These are phyloP conservation scores for Scedosporium aurantiacum DNA, from an alignment of 2,329 filamentous ascomycete species.

Conservation along the genomic window DNA sequence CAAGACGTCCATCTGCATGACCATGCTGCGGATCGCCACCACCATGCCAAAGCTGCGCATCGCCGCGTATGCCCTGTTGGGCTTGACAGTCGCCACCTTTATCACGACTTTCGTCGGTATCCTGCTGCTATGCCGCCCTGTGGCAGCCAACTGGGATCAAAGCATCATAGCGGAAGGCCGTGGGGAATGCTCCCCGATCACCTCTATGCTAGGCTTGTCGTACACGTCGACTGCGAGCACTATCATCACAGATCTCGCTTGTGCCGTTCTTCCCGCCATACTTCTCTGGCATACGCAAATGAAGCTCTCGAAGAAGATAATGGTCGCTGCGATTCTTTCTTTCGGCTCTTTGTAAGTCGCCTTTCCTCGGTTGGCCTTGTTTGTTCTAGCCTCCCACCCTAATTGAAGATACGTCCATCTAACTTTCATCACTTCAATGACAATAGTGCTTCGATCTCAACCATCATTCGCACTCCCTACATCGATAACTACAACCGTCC, in stretches of 20 bases:
- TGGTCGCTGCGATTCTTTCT: constrained; percentile 11
- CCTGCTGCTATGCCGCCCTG: constrained; percentile 21
- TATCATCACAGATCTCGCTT: constrained; percentile 21
- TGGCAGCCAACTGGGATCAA: constrained; percentile 18
- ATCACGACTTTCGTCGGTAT: constrained; percentile 20
- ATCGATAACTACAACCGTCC: constrained; percentile 12
- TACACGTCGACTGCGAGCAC: constrained; percentile 20
- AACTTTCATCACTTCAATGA: not conserved
- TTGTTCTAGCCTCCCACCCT: not conserved
- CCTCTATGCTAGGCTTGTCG: constrained; percentile 11
- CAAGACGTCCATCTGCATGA: constrained; percentile 25
- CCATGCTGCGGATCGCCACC: constrained; percentile 21
- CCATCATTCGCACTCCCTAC: constrained; percentile 15
- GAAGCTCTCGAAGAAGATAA: constrained; percentile 13
- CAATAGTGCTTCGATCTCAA: constrained; percentile 12
- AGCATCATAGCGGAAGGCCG: constrained; percentile 17
- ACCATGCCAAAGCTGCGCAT: constrained; percentile 13
- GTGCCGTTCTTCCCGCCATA: constrained; percentile 19
- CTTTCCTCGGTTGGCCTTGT: not conserved
- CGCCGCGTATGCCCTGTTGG: constrained; percentile 12
- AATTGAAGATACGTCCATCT: not conserved
- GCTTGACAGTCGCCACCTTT: constrained; percentile 15
- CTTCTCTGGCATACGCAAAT: constrained; percentile 22
- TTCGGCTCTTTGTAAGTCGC: constrained; percentile 12
- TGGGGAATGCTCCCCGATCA: constrained; percentile 11